Evolutionary conservation across 2,329 filamentous ascomycete genomes (phyloP).

Genomic region (Colletotrichum sp.): DNA sequence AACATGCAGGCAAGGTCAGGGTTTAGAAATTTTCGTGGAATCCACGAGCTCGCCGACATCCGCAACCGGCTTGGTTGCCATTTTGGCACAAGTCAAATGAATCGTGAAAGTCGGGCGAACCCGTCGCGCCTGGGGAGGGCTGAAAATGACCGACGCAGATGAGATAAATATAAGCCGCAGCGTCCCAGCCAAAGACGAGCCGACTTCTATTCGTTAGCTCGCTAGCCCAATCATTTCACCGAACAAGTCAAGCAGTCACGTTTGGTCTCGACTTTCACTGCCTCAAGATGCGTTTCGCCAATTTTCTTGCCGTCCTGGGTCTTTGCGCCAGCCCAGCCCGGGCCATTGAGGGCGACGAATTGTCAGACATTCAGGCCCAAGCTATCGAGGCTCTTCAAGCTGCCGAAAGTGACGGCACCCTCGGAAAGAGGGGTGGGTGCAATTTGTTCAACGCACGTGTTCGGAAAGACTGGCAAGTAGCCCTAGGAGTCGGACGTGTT

Average conservation of each 20-base stretch:
- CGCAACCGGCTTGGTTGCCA: not conserved
- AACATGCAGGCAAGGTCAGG: not conserved
- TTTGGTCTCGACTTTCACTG: not conserved
- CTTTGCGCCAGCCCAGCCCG: not conserved
- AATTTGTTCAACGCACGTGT: not conserved
- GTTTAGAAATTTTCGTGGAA: not conserved
- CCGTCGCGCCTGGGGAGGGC: not conserved
- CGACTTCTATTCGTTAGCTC: not conserved
- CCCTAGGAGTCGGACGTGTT: not conserved
- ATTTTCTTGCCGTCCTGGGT: not conserved
- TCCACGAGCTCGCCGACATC: not conserved
- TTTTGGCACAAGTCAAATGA: not conserved
- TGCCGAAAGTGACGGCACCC: not conserved
- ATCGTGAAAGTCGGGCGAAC: not conserved
- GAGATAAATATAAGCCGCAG: not conserved
- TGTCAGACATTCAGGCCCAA: not conserved
- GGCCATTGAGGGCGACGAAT: not conserved
- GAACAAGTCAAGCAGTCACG: not conserved
- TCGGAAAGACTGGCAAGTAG: not conserved
- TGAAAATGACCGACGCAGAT: not conserved
- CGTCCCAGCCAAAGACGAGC: not conserved
- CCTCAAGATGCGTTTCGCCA: not conserved
- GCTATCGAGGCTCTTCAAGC: not conserved
- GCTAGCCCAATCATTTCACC: not conserved
- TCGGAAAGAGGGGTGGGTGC: not conserved